A percentile compares a stretch with the other conserved stretches of the same genome.
Conservation (phyloP, 306 rosid species). For the Morella rubra region DNA sequence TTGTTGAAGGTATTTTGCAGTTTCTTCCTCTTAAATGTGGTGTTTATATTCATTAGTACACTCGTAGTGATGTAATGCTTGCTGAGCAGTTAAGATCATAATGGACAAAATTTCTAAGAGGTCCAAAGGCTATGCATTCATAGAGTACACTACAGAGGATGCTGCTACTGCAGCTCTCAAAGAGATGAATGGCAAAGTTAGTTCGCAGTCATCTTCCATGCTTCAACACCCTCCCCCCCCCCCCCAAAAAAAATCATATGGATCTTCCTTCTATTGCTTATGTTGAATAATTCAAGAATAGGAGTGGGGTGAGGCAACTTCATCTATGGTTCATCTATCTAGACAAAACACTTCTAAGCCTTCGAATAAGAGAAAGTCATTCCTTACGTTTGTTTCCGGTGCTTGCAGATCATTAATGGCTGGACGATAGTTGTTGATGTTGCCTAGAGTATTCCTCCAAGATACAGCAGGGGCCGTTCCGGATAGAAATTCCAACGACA, state of each 20-base stretch:
- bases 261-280: neutral
- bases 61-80: conserved; percentile 26
- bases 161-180: conserved; percentile 79
- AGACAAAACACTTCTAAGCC: no score
- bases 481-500: conserved; percentile 20
- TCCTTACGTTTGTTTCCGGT: conserved; percentile 15
- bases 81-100: conserved; percentile 70
- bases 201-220: no score
- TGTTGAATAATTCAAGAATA: conserved; percentile 6
- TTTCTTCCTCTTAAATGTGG: neutral
- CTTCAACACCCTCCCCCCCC: neutral
- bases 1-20: conserved; percentile 61
- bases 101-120: conserved; percentile 91
- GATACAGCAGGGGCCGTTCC: conserved; percentile 35
- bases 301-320: neutral
- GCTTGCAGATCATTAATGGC: conserved; percentile 80
- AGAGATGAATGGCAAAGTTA: conserved; percentile 96
- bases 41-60: conserved; percentile 6
- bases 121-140: conserved; percentile 91
- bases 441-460: conserved; percentile 63
- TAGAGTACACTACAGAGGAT: conserved; percentile 82
- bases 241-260: neutral
- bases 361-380: no score
- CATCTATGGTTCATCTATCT: no score
- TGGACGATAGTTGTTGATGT: conserved; percentile 95